A percentile compares a stretch with the other conserved stretches of the same genome.
Conservation (phyloP, 2,329 filamentous ascomycete species). For the Verruconis gallopava region DNA sequence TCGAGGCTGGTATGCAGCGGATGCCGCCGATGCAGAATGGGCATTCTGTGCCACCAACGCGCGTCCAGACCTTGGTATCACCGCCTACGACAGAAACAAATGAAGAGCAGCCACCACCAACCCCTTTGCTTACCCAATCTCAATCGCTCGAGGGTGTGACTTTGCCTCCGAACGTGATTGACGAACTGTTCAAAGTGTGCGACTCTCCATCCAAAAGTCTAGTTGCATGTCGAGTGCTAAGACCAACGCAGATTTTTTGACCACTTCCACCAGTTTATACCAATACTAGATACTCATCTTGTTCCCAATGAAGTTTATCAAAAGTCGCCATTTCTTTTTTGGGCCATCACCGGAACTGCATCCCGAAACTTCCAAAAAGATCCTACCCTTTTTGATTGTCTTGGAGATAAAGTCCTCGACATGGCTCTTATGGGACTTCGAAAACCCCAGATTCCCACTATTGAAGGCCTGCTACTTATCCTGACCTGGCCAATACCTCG, state of each 20-base stretch:
- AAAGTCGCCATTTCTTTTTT: slow-evolving; percentile 9
- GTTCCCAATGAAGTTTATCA: slow-evolving; percentile 7
- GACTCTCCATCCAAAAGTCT: slow-evolving; percentile 8
- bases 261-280: slow-evolving; percentile 26
- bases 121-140: slow-evolving; percentile 17
- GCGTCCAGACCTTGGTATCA: slow-evolving; percentile 14
- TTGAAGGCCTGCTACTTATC: slow-evolving; percentile 26
- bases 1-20: slow-evolving; percentile 15
- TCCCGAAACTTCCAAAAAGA: slow-evolving; percentile 26
- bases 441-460: slow-evolving; percentile 20
- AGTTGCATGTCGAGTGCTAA: not conserved
- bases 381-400: slow-evolving; percentile 24
- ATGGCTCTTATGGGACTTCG: slow-evolving; percentile 24
- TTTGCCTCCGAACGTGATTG: slow-evolving; percentile 22
- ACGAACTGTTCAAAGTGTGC: slow-evolving; percentile 26
- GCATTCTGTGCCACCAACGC: slow-evolving; percentile 12
- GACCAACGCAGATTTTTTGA: slow-evolving; percentile 21
- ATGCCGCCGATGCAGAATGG: slow-evolving; percentile 9
- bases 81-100: slow-evolving; percentile 10
- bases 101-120: slow-evolving; percentile 13
- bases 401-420: slow-evolving; percentile 23
- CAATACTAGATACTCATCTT: slow-evolving; percentile 23
- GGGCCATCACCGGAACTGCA: slow-evolving; percentile 21
- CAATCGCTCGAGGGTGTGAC: slow-evolving; percentile 21
- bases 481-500: slow-evolving; percentile 30